Percentiles rank a stretch among this genome's conserved stretches.
These are phyloP conservation scores for Millerago galiae DNA, from an alignment of 805 yeast species.

Conservation along the genomic window DNA sequence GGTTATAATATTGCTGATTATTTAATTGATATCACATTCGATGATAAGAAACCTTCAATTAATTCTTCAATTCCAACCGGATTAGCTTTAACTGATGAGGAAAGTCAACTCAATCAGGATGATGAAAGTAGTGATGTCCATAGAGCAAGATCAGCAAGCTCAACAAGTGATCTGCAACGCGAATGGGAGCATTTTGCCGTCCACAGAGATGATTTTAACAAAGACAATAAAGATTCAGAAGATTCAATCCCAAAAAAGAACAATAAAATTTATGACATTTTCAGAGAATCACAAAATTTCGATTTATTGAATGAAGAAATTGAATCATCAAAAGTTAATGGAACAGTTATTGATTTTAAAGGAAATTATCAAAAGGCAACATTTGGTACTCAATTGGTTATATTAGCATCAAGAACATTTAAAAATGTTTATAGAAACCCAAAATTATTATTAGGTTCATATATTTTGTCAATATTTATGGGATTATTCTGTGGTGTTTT, in stretches of 20 bases:
- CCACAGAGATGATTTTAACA: slow-evolving; percentile 50
- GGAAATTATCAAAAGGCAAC: slow-evolving; percentile 38
- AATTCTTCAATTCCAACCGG: slow-evolving; percentile 7
- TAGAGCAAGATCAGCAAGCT: slow-evolving; percentile 20
- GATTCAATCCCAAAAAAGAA: not conserved
- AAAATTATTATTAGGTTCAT: slow-evolving; percentile 77
- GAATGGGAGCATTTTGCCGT: slow-evolving; percentile 87
- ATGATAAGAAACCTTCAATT: slow-evolving; percentile 23
- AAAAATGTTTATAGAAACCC: slow-evolving; percentile 93
- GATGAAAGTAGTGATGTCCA: slow-evolving; percentile 27
- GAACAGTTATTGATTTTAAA: slow-evolving; percentile 18
- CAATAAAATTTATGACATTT: slow-evolving; percentile 24
- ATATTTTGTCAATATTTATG: slow-evolving; percentile 65
- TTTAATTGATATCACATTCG: slow-evolving; percentile 84
- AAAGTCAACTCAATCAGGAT: slow-evolving; percentile 22
- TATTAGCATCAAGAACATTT: slow-evolving; percentile 81
- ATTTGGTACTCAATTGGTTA: slow-evolving; percentile 56
- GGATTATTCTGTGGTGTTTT: slow-evolving; percentile 82
- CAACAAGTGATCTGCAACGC: slow-evolving; percentile 49
- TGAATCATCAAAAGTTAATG: slow-evolving; percentile 18
- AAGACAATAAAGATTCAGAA: slow-evolving; percentile 8
- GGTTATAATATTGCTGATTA: slow-evolving; percentile 95
- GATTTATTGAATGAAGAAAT: slow-evolving; percentile 28
- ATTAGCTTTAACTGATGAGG: slow-evolving; percentile 25
- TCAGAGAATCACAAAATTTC: slow-evolving; percentile 27